These are phyloP conservation scores for Kwoniella europaea DNA, from an alignment of 768 basidiomycete species.

Conservation along the genomic window DNA sequence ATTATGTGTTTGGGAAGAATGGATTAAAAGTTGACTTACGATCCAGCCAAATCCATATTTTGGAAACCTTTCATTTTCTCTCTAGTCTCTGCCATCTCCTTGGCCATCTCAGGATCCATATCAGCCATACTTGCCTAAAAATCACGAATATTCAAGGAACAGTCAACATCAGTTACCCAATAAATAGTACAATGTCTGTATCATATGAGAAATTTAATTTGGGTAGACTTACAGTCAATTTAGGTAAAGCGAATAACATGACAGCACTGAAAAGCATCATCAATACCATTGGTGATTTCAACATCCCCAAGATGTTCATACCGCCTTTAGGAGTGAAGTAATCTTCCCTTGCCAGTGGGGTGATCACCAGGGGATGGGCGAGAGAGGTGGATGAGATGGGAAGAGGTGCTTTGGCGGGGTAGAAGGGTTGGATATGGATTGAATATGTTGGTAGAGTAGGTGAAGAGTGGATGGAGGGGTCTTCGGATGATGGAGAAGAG, in stretches of 20 bases:
- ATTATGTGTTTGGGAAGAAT: too few species aligned
- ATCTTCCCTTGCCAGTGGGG: slow-evolving; percentile 33
- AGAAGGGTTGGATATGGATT: slow-evolving; percentile 44
- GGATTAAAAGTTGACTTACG: slow-evolving; percentile 47
- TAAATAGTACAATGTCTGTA: background rate
- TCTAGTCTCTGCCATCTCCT: slow-evolving; percentile 50
- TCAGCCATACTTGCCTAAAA: slow-evolving; percentile 43
- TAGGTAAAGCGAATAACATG: slow-evolving; percentile 54
- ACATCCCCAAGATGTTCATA: slow-evolving; percentile 47
- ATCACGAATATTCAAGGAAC: background rate
- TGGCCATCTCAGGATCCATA: slow-evolving; percentile 53
- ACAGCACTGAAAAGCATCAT: slow-evolving; percentile 55
- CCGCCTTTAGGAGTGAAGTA: slow-evolving; percentile 40
- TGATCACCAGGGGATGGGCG: slow-evolving; percentile 42
- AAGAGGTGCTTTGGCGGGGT: slow-evolving; percentile 34
- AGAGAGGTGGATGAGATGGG: slow-evolving; percentile 37
- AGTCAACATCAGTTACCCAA: background rate
- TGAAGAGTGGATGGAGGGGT: slow-evolving; percentile 17
- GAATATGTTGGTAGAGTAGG: slow-evolving; percentile 22
- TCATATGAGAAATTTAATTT: background rate
- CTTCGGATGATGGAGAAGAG: slow-evolving; percentile 5
- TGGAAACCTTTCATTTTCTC: slow-evolving; percentile 44
- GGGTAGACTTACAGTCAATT: slow-evolving; percentile 47
- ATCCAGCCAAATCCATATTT: slow-evolving; percentile 50
- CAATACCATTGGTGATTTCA: slow-evolving; percentile 57